Percentiles rank a stretch among this genome's conserved stretches.
Evolutionary conservation across 2,329 filamentous ascomycete species (phyloP).

Genomic region (Alternaria viburni): DNA sequence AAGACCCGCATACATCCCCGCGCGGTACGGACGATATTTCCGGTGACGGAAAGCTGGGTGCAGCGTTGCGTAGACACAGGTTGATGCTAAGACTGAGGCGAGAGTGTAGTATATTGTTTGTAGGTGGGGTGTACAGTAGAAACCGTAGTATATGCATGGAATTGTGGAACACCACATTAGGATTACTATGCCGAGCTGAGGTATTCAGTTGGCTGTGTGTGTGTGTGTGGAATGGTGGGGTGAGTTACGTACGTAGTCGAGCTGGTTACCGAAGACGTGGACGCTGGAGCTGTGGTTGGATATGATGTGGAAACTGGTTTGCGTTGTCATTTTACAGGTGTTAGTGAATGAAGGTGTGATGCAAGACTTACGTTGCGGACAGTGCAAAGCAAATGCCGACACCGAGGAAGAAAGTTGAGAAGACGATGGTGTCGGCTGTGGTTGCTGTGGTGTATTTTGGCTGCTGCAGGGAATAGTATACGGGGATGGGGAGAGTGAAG

Average conservation of each 20-base stretch:
- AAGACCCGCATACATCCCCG: background rate
- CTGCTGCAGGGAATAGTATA: background rate
- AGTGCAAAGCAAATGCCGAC: background rate
- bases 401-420: slow-evolving; percentile 1
- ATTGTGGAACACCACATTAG: slow-evolving; percentile 3
- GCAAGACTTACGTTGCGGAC: background rate
- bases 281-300: background rate
- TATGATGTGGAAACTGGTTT: background rate
- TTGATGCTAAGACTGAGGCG: background rate
- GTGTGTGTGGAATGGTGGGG: too few relatives aligned
- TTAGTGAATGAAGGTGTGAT: too few relatives aligned
- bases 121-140: background rate
- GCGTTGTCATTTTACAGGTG: background rate
- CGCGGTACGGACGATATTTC: background rate
- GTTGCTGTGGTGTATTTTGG: background rate
- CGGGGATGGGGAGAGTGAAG: background rate
- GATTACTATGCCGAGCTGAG: background rate
- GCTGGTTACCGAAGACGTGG: background rate
- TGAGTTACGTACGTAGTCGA: background rate
- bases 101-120: slow-evolving; percentile 1
- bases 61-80: background rate
- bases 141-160: background rate
- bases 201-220: background rate
- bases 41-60: background rate
- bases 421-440: background rate